These are phyloP conservation scores for Saksenaea oblongispora DNA, from an alignment of 371 early-diverging fungal species.

Conservation along the genomic window DNA sequence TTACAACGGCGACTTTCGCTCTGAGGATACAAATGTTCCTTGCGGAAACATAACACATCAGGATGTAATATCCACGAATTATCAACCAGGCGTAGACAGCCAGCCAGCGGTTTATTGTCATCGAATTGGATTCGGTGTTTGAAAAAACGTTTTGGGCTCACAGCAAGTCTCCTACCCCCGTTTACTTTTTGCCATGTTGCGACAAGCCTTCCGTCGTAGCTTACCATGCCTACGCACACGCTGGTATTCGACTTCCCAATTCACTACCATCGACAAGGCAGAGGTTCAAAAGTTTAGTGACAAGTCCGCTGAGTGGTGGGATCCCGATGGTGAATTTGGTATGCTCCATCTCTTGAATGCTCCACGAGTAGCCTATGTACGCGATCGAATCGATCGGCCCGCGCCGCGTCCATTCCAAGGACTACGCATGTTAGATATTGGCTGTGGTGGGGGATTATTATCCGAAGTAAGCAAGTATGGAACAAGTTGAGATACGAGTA, in stretches of 20 bases:
- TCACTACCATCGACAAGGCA: conserved; percentile 61
- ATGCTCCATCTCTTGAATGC: conserved; percentile 92
- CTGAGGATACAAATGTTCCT: no score
- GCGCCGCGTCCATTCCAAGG: conserved; percentile 58
- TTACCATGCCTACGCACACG: background rate
- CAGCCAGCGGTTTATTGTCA: no score
- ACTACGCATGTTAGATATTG: conserved; percentile 82
- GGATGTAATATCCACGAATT: no score
- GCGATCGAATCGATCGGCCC: conserved; percentile 49
- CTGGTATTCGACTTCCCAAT: background rate
- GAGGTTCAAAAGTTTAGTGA: conserved; percentile 85
- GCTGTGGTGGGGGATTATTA: conserved; percentile 94
- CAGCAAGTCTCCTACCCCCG: background rate
- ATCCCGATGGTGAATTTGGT: conserved; percentile 83
- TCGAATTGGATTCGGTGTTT: background rate
- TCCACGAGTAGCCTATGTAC: conserved; percentile 79
- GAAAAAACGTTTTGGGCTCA: background rate
- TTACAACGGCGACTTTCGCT: no score
- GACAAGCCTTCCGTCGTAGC: background rate
- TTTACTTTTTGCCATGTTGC: background rate
- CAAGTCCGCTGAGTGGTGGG: conserved; percentile 89
- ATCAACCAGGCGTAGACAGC: no score
- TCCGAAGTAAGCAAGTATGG: conserved; percentile 64
- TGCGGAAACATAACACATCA: no score
- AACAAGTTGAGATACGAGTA: background rate